Conservation (phyloP, 176 grass and related monocot genomes). For the Poa annua region DNA sequence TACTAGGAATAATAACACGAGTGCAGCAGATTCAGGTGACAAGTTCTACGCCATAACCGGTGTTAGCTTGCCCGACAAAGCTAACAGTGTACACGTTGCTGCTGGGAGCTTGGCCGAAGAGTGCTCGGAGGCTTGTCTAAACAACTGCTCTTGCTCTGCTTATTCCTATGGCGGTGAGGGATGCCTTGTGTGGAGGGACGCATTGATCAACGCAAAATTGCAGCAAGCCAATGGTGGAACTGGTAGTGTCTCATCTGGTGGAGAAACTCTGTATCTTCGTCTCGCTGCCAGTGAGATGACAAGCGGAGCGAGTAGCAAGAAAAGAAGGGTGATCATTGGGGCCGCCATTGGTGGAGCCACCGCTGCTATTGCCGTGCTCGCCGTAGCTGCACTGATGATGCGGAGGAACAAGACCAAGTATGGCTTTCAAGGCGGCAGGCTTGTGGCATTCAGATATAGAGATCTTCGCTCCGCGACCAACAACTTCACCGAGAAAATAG, state of each 20-base stretch:
- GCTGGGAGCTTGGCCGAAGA: no score
- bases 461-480: constrained; percentile 39
- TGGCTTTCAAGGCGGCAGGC: not conserved
- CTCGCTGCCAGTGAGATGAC: constrained; percentile 44
- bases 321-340: not conserved
- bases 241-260: not conserved
- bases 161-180: no score
- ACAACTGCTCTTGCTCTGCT: no score
- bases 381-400: not conserved
- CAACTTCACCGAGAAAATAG: constrained; percentile 48
- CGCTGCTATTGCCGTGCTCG: not conserved
- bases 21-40: no score
- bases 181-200: no score
- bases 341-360: not conserved
- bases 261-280: constrained; percentile 37
- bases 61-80: no score
- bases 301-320: not conserved
- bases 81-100: no score
- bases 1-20: no score
- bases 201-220: no score
- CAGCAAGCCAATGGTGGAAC: no score
- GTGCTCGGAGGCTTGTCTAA: no score
- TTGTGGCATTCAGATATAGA: constrained; percentile 39
- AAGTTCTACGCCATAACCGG: no score
- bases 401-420: constrained; percentile 1